These are phyloP conservation scores for Cladophialophora psammophila DNA, from an alignment of 2,329 filamentous ascomycete species.

Conservation along the genomic window DNA sequence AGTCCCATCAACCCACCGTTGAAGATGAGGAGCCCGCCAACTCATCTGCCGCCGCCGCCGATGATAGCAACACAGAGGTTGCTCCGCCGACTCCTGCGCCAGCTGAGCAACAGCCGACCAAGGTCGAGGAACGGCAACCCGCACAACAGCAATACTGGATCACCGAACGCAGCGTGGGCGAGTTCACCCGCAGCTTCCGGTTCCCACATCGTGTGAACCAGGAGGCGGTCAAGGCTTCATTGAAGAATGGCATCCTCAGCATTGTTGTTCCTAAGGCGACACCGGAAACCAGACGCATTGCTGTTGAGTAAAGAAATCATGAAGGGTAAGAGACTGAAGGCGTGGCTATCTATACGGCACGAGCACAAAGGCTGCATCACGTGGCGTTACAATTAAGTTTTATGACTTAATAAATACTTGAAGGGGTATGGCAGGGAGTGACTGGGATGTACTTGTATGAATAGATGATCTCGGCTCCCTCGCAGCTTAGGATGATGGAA, in stretches of 20 bases:
- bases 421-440: conserved; percentile 11
- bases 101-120: conserved; percentile 37
- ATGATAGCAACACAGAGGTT: conserved; percentile 38
- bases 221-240: conserved; percentile 65
- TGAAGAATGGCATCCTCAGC: conserved; percentile 67
- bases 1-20: conserved; percentile 52
- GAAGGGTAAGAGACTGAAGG: not conserved
- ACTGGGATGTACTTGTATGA: conserved; percentile 23
- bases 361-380: conserved; percentile 23
- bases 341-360: conserved; percentile 23
- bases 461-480: conserved; percentile 24
- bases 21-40: conserved; percentile 51
- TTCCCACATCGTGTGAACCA: conserved; percentile 67
- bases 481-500: conserved; percentile 3
- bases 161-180: conserved; percentile 65
- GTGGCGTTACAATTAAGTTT: conserved; percentile 17
- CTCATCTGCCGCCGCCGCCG: conserved; percentile 22
- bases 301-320: conserved; percentile 57
- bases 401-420: not conserved
- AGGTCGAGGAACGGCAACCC: conserved; percentile 39
- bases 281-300: conserved; percentile 60
- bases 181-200: conserved; percentile 66
- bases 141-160: conserved; percentile 62
- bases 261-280: conserved; percentile 65
- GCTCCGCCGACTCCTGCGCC: conserved; percentile 44